These are phyloP conservation scores for Scutellaria barbata DNA, from an alignment of 257 asterid genomes.

Conservation along the genomic window DNA sequence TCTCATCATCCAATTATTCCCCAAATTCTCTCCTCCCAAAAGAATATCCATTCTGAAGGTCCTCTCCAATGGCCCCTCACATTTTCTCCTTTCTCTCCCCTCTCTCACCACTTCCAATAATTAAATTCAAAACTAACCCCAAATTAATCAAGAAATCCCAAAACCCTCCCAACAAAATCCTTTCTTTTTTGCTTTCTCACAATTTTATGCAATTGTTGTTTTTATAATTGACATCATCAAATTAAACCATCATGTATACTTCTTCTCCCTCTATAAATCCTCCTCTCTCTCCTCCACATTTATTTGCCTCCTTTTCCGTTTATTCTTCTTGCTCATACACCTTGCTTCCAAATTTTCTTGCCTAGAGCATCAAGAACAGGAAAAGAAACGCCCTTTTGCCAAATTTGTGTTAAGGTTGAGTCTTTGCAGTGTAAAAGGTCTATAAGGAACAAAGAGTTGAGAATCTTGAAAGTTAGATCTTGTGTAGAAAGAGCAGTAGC, in stretches of 20 bases:
- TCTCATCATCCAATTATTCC: conserved; percentile 37
- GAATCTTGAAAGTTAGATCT: conserved; percentile 35
- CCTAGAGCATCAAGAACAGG: conserved; percentile 40
- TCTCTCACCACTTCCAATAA: conserved; percentile 23
- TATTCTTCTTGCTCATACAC: neutral
- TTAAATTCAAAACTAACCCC: conserved; percentile 25
- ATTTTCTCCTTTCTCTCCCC: conserved; percentile 22
- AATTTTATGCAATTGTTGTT: neutral
- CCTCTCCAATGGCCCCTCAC: conserved; percentile 42
- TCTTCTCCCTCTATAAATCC: conserved; percentile 55
- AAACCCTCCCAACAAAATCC: neutral
- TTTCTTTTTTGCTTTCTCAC: neutral
- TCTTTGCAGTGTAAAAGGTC: conserved; percentile 30
- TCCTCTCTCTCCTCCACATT: conserved; percentile 49
- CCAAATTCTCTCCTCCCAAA: conserved; percentile 15
- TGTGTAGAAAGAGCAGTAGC: conserved; percentile 35
- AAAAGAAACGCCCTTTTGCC: conserved; percentile 41
- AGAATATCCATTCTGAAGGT: conserved; percentile 49
- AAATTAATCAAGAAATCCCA: conserved; percentile 34
- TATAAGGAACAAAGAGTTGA: conserved; percentile 29
- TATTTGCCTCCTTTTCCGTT: conserved; percentile 34
- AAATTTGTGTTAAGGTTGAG: conserved; percentile 41
- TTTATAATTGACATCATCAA: conserved; percentile 30
- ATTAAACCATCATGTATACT: conserved; percentile 45
- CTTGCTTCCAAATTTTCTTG: conserved; percentile 27